phyloP scores from a whole-genome alignment of 192 early-diverging fungal genomes.

The Obelidium mucronatum region DNA sequence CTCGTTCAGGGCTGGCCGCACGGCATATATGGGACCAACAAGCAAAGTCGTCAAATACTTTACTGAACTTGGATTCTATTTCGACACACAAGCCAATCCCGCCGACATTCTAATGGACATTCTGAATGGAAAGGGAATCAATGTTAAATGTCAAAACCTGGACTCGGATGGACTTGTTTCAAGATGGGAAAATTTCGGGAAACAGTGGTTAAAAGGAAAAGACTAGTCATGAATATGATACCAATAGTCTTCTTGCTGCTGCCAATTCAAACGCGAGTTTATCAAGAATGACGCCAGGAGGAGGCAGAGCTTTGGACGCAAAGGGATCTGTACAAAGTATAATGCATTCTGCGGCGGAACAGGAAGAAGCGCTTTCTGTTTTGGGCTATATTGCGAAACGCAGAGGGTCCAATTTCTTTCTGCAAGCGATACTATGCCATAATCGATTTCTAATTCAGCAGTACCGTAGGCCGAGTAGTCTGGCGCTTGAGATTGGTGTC shows the following conservation, averaged over 20 bases:
- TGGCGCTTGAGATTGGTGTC: conserved; percentile 53
- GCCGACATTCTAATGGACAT: conserved; percentile 59
- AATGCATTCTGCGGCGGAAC: conserved; percentile 5
- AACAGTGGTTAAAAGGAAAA: conserved; percentile 53
- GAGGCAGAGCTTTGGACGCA: conserved; percentile 3
- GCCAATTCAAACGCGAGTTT: too few species aligned
- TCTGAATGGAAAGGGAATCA: conserved; percentile 37
- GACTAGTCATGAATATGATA: conserved; percentile 33
- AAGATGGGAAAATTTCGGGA: conserved; percentile 49
- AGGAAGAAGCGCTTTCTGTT: neutral
- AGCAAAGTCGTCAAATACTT: conserved; percentile 35
- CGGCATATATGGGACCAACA: conserved; percentile 57
- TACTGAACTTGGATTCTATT: conserved; percentile 37
- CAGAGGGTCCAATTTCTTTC: conserved; percentile 30
- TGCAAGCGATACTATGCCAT: conserved; percentile 45
- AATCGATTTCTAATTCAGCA: conserved; percentile 49
- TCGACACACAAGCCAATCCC: conserved; percentile 34
- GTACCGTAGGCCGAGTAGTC: conserved; percentile 11
- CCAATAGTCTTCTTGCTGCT: too few species aligned
- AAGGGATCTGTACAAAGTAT: neutral
- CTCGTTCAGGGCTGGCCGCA: conserved; percentile 69
- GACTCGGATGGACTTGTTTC: neutral
- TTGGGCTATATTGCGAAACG: conserved; percentile 15
- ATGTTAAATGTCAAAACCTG: neutral
- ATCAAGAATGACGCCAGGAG: too few species aligned